Base-by-base conservation (phyloP, 2,329 filamentous ascomycete genomes). In the Chrysoporthe puriensis region DNA sequence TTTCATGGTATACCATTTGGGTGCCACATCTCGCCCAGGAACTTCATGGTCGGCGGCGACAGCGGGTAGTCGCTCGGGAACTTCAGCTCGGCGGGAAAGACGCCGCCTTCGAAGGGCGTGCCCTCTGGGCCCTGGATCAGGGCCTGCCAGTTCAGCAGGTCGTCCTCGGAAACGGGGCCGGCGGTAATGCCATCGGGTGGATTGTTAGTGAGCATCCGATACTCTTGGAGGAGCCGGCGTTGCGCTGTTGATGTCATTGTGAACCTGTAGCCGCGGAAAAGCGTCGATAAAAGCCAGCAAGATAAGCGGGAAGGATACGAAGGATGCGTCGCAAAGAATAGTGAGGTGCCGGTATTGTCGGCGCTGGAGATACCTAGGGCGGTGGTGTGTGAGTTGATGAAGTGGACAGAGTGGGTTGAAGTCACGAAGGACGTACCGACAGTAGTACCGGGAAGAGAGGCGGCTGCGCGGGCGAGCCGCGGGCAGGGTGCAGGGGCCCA, bases 31-130 rank as follows among this genome's bases (percentile, higher is more conserved):
- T 96, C 93, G 64, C 92, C 92, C 63, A 96, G 84, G 79, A 99
- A 99, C 79, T 91, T 93, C 95, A 99, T 98, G 52, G 91, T 94
- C 9, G 96, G 96, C 70, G 96, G 96, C 73, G 94, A 92, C 6
- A 98, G 87, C n/a, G 96, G 96, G 76, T 99, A 99, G 79, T 99
- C 96, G 77, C 92, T 92, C 6, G 96, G 95, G 76, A 99, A 99
- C 75, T 91, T 94, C 74, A 99, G 88, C 80, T 97, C 94, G 36
- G 96, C 96, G 54, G 94, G 93, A 78, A 98, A 99, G 69, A 99
- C 89, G 64, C 96, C 96, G 68, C 94, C 95, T 83, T 97, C 95
- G 74, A 97, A 99, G 0, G 96, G 96, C 1, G 96, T 99, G 70
- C 91, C 96, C 76, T 97, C 94, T 14, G 96, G 96, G 0, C 96